Conservation (phyloP, 2,329 filamentous ascomycete genomes). For the Niveomyces coronatus region DNA sequence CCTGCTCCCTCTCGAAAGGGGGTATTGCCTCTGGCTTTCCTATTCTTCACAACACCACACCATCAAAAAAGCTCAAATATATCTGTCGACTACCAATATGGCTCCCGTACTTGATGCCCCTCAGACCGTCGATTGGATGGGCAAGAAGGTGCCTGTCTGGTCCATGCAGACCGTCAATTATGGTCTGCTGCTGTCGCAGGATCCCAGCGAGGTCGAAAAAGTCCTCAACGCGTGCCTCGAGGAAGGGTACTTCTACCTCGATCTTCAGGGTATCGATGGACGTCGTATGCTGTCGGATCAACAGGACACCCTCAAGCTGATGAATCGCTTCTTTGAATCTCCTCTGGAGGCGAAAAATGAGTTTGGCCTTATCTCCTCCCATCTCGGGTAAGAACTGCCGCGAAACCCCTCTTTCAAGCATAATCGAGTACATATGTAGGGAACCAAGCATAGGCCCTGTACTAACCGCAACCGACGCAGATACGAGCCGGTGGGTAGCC, state of each 20-base stretch:
- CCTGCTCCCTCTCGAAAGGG: too few relatives aligned
- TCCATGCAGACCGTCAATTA: slow-evolving; percentile 43
- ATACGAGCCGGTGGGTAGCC: slow-evolving; percentile 39
- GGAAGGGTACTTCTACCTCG: slow-evolving; percentile 46
- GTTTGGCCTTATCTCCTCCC: slow-evolving; percentile 41
- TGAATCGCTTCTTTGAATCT: slow-evolving; percentile 44
- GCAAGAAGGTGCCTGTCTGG: slow-evolving; percentile 39
- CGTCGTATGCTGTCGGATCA: slow-evolving; percentile 42
- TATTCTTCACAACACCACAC: background rate
- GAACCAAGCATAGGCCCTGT: background rate
- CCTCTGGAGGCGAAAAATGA: slow-evolving; percentile 46
- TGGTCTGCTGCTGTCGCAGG: slow-evolving; percentile 40
- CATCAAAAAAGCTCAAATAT: background rate
- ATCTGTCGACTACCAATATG: slow-evolving; percentile 17
- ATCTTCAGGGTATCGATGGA: slow-evolving; percentile 42
- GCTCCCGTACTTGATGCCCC: slow-evolving; percentile 28
- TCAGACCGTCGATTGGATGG: slow-evolving; percentile 38
- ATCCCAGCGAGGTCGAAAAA: slow-evolving; percentile 42
- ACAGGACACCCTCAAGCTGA: slow-evolving; percentile 40
- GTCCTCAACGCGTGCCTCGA: slow-evolving; percentile 37
- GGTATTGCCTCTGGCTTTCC: background rate
- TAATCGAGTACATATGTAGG: too few relatives aligned
- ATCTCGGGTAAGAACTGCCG: slow-evolving; percentile 32
- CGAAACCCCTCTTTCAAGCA: too few relatives aligned
- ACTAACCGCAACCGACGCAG: slow-evolving; percentile 14